phyloP scores from a whole-genome alignment of 164 flowering plant species.

The Aristolochia californica region DNA sequence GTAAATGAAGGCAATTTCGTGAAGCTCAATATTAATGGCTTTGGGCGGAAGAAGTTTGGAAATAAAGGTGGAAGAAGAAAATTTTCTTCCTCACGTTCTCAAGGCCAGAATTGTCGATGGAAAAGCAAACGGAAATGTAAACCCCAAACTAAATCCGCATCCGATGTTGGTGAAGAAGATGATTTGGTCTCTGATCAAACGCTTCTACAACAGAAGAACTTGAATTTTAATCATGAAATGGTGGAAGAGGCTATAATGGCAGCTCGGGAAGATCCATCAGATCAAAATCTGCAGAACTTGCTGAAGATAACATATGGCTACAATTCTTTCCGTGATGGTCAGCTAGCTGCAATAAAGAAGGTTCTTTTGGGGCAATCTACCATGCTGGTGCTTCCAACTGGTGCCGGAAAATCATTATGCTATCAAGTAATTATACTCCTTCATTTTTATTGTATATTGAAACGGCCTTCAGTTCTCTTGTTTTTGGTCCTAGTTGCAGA shows the following conservation, averaged over 20 bases:
- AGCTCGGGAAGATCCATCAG: constrained; percentile 49
- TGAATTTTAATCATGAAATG: constrained; percentile 12
- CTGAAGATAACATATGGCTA: constrained; percentile 64
- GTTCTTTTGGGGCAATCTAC: constrained; percentile 62
- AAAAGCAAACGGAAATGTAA: constrained; percentile 23
- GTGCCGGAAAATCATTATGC: constrained; percentile 90
- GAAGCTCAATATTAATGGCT: constrained; percentile 62
- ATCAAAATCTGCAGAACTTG: constrained; percentile 58
- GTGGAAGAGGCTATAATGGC: constrained; percentile 41
- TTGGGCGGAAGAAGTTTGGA: constrained; percentile 43
- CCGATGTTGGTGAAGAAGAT: constrained; percentile 33
- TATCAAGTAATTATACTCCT: constrained; percentile 39
- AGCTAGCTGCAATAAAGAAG: constrained; percentile 73
- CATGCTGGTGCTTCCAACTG: constrained; percentile 90
- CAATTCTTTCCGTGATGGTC: constrained; percentile 78
- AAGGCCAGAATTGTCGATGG: constrained; percentile 17
- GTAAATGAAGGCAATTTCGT: constrained; percentile 77
- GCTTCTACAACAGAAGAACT: constrained; percentile 6
- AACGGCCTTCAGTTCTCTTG: background rate
- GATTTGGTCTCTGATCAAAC: constrained; percentile 28
- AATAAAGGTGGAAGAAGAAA: constrained; percentile 16
- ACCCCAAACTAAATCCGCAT: constrained; percentile 17
- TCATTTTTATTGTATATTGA: background rate
- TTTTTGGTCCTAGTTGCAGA: background rate
- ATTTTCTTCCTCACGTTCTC: constrained; percentile 4